Conservation (phyloP, 345 rosid genomes). For the Salix exigua region DNA sequence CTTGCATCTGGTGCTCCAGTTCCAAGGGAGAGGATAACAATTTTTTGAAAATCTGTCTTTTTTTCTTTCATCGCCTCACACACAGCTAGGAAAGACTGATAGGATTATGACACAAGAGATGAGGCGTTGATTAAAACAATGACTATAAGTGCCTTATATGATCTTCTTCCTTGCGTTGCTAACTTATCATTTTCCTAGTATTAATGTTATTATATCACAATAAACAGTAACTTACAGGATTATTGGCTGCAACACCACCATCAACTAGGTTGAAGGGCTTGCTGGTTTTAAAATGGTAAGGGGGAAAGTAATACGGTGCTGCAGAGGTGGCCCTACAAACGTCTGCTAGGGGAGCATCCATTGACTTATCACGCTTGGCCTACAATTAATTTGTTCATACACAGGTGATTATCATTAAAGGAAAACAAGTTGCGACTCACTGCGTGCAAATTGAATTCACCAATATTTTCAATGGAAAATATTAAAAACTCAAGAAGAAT, state of each 20-base stretch:
- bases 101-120: not conserved
- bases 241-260: conserved; percentile 18
- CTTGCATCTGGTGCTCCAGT: conserved; percentile 12
- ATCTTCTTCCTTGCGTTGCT: no score
- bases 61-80: not conserved
- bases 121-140: no score
- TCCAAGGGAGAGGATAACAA: conserved; percentile 10
- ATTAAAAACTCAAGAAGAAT: not conserved
- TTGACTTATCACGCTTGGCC: not conserved
- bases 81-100: conserved; percentile 8
- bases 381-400: no score
- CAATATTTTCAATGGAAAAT: not conserved
- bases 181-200: no score
- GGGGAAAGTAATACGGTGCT: conserved; percentile 21
- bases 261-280: conserved; percentile 16
- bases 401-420: no score
- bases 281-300: conserved; percentile 7
- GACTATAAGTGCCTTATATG: no score
- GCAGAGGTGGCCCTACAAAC: conserved; percentile 15
- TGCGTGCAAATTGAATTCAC: no score
- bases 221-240: no score
- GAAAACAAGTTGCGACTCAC: no score
- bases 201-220: no score
- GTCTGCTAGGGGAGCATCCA: conserved; percentile 4
- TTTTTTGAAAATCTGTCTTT: not conserved